Evolutionary conservation across 768 basidiomycete species (phyloP).

Genomic region (Phylloporus arenicola): DNA sequence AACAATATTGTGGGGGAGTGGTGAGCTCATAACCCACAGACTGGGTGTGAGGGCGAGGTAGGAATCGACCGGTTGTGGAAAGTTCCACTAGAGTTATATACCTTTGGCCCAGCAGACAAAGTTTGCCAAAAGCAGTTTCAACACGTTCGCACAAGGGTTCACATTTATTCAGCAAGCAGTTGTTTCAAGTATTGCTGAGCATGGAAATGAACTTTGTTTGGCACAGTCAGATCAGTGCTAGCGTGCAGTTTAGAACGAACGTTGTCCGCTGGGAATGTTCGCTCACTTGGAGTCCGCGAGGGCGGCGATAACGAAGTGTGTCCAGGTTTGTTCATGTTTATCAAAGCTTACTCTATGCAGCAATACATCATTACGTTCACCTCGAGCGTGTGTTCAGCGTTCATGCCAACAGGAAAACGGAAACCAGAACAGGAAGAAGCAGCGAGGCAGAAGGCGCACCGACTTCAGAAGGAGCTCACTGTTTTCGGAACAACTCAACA

Average conservation of each 20-base stretch:
- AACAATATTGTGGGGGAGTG: neutral
- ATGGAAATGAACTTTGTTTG: neutral
- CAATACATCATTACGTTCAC: neutral
- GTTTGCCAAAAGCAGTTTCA: neutral
- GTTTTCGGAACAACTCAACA: no score
- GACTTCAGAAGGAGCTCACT: conserved; percentile 1
- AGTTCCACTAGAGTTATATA: neutral
- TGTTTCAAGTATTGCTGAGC: neutral
- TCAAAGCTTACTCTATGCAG: neutral
- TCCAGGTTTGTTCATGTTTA: neutral
- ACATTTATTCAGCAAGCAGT: neutral
- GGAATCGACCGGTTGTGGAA: neutral
- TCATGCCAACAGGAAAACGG: conserved; percentile 1
- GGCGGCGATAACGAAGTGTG: neutral
- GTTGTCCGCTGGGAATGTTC: neutral
- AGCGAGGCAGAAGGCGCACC: neutral
- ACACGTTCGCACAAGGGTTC: neutral
- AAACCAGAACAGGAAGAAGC: neutral
- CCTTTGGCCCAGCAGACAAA: neutral
- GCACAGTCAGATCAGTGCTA: neutral
- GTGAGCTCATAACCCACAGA: neutral
- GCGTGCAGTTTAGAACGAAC: no score
- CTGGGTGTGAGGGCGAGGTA: no score
- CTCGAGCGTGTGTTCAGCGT: neutral
- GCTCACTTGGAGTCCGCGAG: neutral